Conservation (phyloP, 2,329 filamentous ascomycete species). For the Polytolypa hystricis region DNA sequence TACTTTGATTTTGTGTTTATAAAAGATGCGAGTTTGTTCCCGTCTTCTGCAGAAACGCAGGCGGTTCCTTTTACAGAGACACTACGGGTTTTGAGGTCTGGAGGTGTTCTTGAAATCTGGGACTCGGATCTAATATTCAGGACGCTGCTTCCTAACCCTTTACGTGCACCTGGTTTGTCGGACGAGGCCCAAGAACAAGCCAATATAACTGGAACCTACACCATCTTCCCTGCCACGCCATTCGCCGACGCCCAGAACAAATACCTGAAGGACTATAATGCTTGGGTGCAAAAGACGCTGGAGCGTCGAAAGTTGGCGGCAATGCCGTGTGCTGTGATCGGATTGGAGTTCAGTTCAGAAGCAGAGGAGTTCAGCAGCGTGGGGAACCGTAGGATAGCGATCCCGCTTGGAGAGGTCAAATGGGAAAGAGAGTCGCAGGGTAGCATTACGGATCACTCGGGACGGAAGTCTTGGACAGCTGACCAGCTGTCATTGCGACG, state of each 20-base stretch:
- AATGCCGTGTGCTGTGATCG: constrained; percentile 67
- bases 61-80: constrained; percentile 57
- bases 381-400: constrained; percentile 66
- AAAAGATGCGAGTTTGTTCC: constrained; percentile 68
- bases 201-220: constrained; percentile 64
- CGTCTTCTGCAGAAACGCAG: constrained; percentile 46
- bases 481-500: constrained; percentile 64
- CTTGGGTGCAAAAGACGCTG: constrained; percentile 67
- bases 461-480: constrained; percentile 45
- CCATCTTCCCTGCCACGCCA: constrained; percentile 71
- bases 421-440: constrained; percentile 64
- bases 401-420: constrained; percentile 71
- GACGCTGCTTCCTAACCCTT: constrained; percentile 68
- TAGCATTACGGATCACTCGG: constrained; percentile 16
- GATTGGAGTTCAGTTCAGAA: constrained; percentile 70
- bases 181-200: constrained; percentile 55
- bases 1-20: constrained; percentile 84
- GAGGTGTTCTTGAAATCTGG: constrained; percentile 78
- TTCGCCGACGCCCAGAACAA: constrained; percentile 71
- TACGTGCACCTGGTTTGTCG: constrained; percentile 44
- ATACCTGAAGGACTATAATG: constrained; percentile 72
- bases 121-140: constrained; percentile 77
- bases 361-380: constrained; percentile 58
- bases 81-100: constrained; percentile 62
- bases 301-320: constrained; percentile 58